A percentile compares a stretch with the other conserved stretches of the same genome.
These are phyloP conservation scores for Dalbergia cultrata DNA, from an alignment of 306 rosid genomes.

Conservation along the genomic window DNA sequence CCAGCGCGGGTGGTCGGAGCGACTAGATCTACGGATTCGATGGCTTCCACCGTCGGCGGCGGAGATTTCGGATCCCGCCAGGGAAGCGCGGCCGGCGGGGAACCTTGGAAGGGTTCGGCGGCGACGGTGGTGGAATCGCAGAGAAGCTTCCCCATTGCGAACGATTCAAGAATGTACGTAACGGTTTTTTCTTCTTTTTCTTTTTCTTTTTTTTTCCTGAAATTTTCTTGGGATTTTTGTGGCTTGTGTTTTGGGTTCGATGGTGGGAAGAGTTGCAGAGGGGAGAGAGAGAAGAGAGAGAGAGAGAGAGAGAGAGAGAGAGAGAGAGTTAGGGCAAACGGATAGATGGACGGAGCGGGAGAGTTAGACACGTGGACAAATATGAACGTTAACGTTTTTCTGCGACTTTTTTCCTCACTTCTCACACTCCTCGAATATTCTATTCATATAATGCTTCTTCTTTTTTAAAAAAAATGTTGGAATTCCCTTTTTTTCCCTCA, in stretches of 20 bases:
- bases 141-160: constrained; percentile 85
- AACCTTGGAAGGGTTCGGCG: constrained; percentile 74
- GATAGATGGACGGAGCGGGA: constrained; percentile 72
- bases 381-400: constrained; percentile 45
- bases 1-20: constrained; percentile 42
- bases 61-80: constrained; percentile 75
- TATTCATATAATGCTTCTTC: background rate
- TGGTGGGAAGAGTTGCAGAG: constrained; percentile 65
- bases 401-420: constrained; percentile 32
- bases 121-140: constrained; percentile 83
- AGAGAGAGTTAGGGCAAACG: constrained; percentile 71
- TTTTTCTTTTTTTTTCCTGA: background rate
- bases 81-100: constrained; percentile 64
- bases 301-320: constrained; percentile 35
- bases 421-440: constrained; percentile 42
- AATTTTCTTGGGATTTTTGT: background rate
- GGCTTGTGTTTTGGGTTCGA: constrained; percentile 48
- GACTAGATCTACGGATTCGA: constrained; percentile 72
- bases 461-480: background rate
- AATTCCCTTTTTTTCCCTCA: too few relatives aligned
- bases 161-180: constrained; percentile 27
- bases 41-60: constrained; percentile 52
- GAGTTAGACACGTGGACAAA: constrained; percentile 76
- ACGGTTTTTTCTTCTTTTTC: background rate
- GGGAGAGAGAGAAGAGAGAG: constrained; percentile 40